phyloP scores from a whole-genome alignment of 2,329 filamentous ascomycete genomes.

The Allantophomopsis lycopodina region DNA sequence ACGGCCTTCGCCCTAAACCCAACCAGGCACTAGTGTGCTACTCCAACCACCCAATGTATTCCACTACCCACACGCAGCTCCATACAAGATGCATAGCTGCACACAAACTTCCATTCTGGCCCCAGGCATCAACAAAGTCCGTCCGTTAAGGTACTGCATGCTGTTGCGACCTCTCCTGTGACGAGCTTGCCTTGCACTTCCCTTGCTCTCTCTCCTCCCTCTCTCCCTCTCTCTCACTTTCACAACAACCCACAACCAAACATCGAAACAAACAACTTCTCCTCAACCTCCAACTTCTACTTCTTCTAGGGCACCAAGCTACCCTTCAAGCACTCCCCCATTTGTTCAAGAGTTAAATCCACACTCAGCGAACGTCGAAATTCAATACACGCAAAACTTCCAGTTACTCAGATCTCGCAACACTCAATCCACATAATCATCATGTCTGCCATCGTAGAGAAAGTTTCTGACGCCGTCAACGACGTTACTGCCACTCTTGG shows the following conservation, averaged over 20 bases:
- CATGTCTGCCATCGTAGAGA: constrained; percentile 78
- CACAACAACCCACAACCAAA: constrained; percentile 16
- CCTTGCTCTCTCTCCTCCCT: constrained; percentile 19
- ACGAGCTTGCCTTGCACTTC: background rate
- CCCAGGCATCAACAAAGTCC: background rate
- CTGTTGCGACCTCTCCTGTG: background rate
- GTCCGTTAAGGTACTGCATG: background rate
- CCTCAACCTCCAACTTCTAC: constrained; percentile 3
- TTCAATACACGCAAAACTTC: constrained; percentile 32
- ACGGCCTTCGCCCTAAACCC: no score
- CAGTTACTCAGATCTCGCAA: constrained; percentile 29
- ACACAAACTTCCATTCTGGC: no score
- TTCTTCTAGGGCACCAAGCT: constrained; percentile 73
- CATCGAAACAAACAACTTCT: constrained; percentile 9
- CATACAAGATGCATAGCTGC: no score
- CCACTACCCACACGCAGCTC: no score
- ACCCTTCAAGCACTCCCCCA: constrained; percentile 60
- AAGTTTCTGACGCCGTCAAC: constrained; percentile 55
- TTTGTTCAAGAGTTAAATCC: constrained; percentile 55
- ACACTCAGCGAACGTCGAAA: constrained; percentile 25
- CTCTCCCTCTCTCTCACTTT: constrained; percentile 3
- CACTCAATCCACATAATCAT: constrained; percentile 30
- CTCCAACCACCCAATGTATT: no score
- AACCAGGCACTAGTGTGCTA: no score
- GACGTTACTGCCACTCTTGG: constrained; percentile 60